Evolutionary conservation across 331 rosid species (phyloP), one percentile per base, ranked within the genome.

Genomic region (Saraca asoca): DNA sequence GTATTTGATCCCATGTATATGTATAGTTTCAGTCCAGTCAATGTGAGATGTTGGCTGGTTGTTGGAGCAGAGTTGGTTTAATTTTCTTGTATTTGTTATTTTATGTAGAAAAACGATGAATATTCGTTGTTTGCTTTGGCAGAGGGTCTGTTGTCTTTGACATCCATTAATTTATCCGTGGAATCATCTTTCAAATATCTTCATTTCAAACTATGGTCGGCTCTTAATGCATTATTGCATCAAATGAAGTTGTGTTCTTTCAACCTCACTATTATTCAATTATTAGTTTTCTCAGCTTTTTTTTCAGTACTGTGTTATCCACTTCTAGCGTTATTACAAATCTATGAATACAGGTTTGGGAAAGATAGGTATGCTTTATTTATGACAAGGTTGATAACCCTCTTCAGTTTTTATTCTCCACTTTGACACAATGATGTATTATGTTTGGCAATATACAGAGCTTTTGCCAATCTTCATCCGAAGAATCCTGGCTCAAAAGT

Each of bases 41-140:
- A 5, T 39, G 8, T 39, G 43, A 39, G 43, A 39, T 39, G 43
- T 39, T 39, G 43, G 43, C 2, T 39, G 8, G 43, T 39, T 7
- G 43, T 5, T 39, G 43, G 6, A 39, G 6, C 11, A 7, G 43
- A 39, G 43, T 10, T 0, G 43, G 43, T 39, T 39, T 7, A 39
- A 7, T n/a, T 39, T 39, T 5, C 10, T 39, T 39, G 9, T 39
- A 39, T 10, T 39, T 39, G 43, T n/a, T n/a, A n/a, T n/a, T 39
- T 1, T 15, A 33, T 7, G 35, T 58, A 75, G 57, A 20, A 0
- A 62, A 42, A 13, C 52, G 53, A 13, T 61, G 53, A 61, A 39
- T 51, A 11, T 70, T 43, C 33, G 13, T 50, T 39, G 42, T 29
- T n/a, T 48, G 48, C 29, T 20, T 37, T 65, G 61, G 65, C 18